These are phyloP conservation scores for Fomitopsis betulina DNA, from an alignment of 1,284 basidiomycete genomes.

Conservation along the genomic window DNA sequence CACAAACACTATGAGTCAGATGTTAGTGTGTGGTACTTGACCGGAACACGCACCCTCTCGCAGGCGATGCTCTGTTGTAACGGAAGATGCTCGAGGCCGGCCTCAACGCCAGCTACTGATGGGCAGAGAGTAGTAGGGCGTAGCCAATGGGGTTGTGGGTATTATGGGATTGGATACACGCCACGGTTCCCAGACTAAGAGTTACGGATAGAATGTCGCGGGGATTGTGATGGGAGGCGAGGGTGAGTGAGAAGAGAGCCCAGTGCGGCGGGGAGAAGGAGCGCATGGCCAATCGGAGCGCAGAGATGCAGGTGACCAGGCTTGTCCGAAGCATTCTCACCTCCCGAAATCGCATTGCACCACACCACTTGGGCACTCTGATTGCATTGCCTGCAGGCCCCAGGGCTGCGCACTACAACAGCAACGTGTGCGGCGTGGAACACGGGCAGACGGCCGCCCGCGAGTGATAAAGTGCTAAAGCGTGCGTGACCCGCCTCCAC, in stretches of 20 bases:
- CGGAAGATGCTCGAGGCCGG: not conserved
- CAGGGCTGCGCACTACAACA: not conserved
- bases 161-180: not conserved
- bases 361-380: not conserved
- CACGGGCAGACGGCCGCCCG: slow-evolving; percentile 3
- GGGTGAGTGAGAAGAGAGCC: not conserved
- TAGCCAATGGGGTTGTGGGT: not conserved
- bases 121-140: not conserved
- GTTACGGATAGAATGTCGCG: not conserved
- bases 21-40: no score
- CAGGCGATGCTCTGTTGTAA: no score
- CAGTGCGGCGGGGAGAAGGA: not conserved
- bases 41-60: no score
- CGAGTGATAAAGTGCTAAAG: not conserved
- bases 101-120: not conserved
- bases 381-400: not conserved
- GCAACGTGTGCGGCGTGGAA: not conserved
- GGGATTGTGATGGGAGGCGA: not conserved
- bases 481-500: not conserved
- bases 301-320: not conserved
- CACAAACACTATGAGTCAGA: no score
- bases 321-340: not conserved
- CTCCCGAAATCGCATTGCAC: not conserved
- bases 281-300: not conserved
- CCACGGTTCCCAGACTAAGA: not conserved